Percentiles rank a stretch among this genome's conserved stretches.
Conservation (phyloP, 805 yeast species). For the Candida peoriensis region DNA sequence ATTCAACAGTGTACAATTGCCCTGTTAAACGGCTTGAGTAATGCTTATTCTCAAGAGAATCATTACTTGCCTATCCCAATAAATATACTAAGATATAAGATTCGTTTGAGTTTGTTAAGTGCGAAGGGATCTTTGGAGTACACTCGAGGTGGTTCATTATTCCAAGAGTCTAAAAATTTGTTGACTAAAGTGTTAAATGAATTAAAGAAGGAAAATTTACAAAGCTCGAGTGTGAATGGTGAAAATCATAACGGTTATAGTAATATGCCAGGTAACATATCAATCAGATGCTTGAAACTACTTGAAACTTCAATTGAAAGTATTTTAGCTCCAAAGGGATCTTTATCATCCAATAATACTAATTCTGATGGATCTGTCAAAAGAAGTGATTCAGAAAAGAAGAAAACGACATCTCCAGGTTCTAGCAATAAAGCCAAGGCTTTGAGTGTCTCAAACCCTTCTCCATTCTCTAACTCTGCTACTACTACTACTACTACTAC, state of each 20-base stretch:
- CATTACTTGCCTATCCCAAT: conserved; percentile 57
- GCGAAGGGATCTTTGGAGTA: conserved; percentile 79
- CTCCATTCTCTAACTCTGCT: conserved; percentile 12
- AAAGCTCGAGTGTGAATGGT: conserved; percentile 30
- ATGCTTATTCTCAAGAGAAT: conserved; percentile 34
- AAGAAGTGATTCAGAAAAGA: conserved; percentile 8
- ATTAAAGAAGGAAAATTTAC: conserved; percentile 39
- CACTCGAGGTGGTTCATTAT: conserved; percentile 75
- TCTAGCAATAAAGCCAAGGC: conserved; percentile 1
- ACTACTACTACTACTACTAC: conserved; percentile 2
- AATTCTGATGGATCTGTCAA: conserved; percentile 5
- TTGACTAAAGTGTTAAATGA: conserved; percentile 45
- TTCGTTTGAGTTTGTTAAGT: conserved; percentile 57
- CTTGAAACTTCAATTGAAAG: conserved; percentile 57
- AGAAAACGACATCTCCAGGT: conserved; percentile 8
- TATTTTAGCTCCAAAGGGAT: conserved; percentile 46
- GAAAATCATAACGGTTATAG: conserved; percentile 5
- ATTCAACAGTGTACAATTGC: conserved; percentile 65
- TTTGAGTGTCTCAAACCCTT: conserved; percentile 4
- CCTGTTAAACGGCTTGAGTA: conserved; percentile 47
- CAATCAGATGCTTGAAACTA: conserved; percentile 49
- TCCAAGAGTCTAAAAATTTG: conserved; percentile 60
- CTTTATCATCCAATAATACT: background rate
- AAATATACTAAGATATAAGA: conserved; percentile 56
- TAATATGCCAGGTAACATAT: conserved; percentile 57